Percentiles rank a stretch among this genome's conserved stretches.
Conservation (phyloP, 805 yeast species). For the Myxozyma udenii region DNA sequence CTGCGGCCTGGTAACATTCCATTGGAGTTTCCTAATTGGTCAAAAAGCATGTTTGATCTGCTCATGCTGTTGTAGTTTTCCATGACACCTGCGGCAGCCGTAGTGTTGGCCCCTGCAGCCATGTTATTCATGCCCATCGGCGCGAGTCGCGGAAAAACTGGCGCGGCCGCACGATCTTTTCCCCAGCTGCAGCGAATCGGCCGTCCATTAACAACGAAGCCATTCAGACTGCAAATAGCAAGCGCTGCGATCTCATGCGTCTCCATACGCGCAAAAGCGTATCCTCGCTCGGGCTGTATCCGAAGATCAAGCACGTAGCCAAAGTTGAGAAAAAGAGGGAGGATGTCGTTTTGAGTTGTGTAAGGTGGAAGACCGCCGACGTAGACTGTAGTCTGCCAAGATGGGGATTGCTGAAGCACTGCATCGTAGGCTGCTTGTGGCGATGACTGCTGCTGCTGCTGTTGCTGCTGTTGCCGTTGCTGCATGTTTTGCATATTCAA, state of each 20-base stretch:
- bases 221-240: slow-evolving; percentile 75
- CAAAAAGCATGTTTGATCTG: no score
- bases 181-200: slow-evolving; percentile 88
- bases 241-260: slow-evolving; percentile 85
- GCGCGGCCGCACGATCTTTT: slow-evolving; percentile 47
- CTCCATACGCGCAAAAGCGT: slow-evolving; percentile 85
- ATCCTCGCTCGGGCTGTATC: slow-evolving; percentile 75
- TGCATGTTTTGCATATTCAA: neutral
- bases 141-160: no score
- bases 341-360: slow-evolving; percentile 67
- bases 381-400: slow-evolving; percentile 82
- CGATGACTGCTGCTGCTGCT: neutral
- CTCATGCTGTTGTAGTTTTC: slow-evolving; percentile 1
- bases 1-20: neutral
- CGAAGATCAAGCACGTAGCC: slow-evolving; percentile 81
- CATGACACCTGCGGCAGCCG: no score
- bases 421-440: slow-evolving; percentile 61
- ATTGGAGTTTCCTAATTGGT: no score
- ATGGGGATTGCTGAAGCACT: slow-evolving; percentile 73
- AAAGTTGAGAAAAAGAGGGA: slow-evolving; percentile 71
- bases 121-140: slow-evolving; percentile 10
- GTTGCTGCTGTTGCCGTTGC: neutral
- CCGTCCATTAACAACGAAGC: slow-evolving; percentile 65
- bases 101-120: no score
- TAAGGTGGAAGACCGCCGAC: slow-evolving; percentile 80